These are phyloP conservation scores for Lachnellula hyalina DNA, from an alignment of 2,329 filamentous ascomycete genomes.

Conservation along the genomic window DNA sequence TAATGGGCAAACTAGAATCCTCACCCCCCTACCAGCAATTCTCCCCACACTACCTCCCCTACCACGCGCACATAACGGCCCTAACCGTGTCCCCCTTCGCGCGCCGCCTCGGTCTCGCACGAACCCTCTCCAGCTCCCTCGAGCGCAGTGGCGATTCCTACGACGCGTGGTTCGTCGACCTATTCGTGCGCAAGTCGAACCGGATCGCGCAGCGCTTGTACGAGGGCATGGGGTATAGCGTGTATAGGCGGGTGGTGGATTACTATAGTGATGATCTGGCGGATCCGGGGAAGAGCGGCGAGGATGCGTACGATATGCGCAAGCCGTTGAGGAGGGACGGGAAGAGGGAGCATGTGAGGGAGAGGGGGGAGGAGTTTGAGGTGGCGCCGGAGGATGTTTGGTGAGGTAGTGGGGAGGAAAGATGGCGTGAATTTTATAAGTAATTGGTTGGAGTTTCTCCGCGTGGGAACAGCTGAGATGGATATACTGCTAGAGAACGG, in stretches of 20 bases:
- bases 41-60: conserved; percentile 92
- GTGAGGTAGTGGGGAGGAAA: conserved; percentile 36
- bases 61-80: conserved; percentile 97
- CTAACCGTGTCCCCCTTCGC: conserved; percentile 86
- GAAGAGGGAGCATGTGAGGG: conserved; percentile 68
- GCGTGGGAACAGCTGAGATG: not conserved
- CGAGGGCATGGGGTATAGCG: conserved; percentile 83
- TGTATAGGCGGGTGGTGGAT: conserved; percentile 81
- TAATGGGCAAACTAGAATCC: conserved; percentile 95
- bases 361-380: conserved; percentile 71
- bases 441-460: not conserved
- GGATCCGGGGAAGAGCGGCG: conserved; percentile 66
- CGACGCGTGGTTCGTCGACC: conserved; percentile 89
- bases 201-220: conserved; percentile 84
- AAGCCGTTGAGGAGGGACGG: conserved; percentile 82
- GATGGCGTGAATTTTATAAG: not conserved
- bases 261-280: conserved; percentile 88
- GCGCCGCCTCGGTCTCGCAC: conserved; percentile 80
- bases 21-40: conserved; percentile 69
- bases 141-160: conserved; percentile 78
- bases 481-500: not conserved
- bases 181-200: conserved; percentile 90
- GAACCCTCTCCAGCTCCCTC: conserved; percentile 72
- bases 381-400: conserved; percentile 85
- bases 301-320: conserved; percentile 96